Percentiles rank a stretch among this genome's conserved stretches.
Conservation (phyloP, 257 asterid genomes). For the Solanum habrochaites region DNA sequence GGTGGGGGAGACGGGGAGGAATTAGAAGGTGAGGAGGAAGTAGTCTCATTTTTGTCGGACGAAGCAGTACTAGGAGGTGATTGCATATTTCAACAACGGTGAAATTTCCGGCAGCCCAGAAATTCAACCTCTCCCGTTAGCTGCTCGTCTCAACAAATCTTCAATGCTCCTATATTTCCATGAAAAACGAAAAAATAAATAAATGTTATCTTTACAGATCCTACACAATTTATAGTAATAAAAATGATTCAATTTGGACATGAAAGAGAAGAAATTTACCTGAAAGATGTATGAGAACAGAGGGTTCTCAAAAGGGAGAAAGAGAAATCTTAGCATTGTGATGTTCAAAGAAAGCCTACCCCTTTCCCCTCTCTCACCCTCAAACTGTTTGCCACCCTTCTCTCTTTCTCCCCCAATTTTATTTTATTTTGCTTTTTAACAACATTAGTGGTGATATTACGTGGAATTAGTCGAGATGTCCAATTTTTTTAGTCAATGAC, state of each 20-base stretch:
- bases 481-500: neutral
- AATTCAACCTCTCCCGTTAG: slow-evolving; percentile 13
- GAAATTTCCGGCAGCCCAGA: slow-evolving; percentile 12
- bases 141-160: slow-evolving; percentile 1
- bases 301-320: neutral
- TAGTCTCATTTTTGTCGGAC: neutral
- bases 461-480: neutral
- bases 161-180: slow-evolving; percentile 9
- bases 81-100: neutral
- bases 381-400: slow-evolving; percentile 2
- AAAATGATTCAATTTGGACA: neutral
- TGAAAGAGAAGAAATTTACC: slow-evolving; percentile 5
- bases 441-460: neutral
- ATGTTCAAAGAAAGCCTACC: slow-evolving; percentile 4
- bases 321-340: neutral
- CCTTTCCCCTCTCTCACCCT: slow-evolving; percentile 4
- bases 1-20: neutral
- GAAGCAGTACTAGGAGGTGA: neutral
- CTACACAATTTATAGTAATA: neutral
- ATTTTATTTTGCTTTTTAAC: neutral
- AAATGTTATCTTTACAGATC: neutral
- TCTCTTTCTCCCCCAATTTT: neutral
- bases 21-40: neutral
- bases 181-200: neutral
- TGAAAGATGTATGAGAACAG: neutral